Base-by-base conservation (phyloP, 345 rosid genomes). In the Corchorus olitorius region DNA sequence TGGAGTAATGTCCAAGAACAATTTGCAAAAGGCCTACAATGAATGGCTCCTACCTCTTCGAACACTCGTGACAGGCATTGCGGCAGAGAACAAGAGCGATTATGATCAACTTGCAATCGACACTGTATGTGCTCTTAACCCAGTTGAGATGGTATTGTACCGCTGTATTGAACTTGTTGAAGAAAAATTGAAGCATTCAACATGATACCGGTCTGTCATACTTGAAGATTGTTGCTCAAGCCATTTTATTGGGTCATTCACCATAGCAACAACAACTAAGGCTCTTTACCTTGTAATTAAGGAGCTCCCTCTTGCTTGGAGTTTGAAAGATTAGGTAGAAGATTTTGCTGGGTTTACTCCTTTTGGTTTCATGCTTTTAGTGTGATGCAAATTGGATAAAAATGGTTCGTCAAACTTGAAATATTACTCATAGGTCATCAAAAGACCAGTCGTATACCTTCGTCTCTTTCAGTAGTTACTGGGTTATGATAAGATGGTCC, bases 1-100 rank as follows among this genome's bases (percentile, higher is more conserved):
- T 4, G 88, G 83, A 70, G 82, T 90, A 37, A 77, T 85, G 39
- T 84, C 88, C 48, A 83, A 81, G 88, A 82, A 81, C 75, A 93
- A 85, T 68, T 84, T 93, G 68, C 81, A 76, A 82, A 89, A 82
- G 81, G 97, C 88, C 17, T 84, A 84, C 80, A 80, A 85, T 6
- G 93, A 92, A 73, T 96, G 99, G 99, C 87, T 96, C 62, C 78
- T 93, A 52, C 99, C 99, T 63, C 97, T 93, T 58, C 86, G 91
- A 49, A 81, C 85, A 41, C 76, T 92, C 53, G 86, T 3, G 14
- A 35, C 27, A 10, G 54, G 73, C 61, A 70, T 35, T 50, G 72
- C 75, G 53, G 83, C 89, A 11, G 86, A 85, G 87, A 87, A 80
- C 73, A 84, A 64, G 80, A 74, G 82, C 15, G 89, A 89, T 20